Percentiles rank a stretch among this genome's conserved stretches.
Evolutionary conservation across 2,329 filamentous ascomycete genomes (phyloP).

Genomic region (Clonostachys rosea): DNA sequence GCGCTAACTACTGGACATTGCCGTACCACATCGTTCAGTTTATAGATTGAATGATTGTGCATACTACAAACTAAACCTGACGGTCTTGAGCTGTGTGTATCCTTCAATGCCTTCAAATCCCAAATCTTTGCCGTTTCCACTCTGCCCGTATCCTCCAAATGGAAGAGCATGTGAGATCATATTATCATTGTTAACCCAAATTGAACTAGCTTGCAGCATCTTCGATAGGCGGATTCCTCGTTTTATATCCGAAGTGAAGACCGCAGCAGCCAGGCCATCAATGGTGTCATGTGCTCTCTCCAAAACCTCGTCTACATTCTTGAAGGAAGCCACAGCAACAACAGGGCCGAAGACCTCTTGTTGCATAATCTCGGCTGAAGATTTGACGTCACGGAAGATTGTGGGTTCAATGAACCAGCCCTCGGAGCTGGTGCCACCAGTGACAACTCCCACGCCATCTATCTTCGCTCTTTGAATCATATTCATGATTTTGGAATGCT

Average conservation of each 20-base stretch:
- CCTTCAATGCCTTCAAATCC: constrained; percentile 18
- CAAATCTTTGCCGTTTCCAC: constrained; percentile 48
- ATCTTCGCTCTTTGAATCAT: constrained; percentile 20
- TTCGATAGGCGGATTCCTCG: constrained; percentile 24
- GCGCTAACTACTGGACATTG: too few species aligned
- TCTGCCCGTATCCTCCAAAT: constrained; percentile 49
- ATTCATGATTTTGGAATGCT: constrained; percentile 22
- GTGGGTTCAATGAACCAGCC: constrained; percentile 20
- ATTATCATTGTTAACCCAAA: constrained; percentile 2
- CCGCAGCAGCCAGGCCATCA: constrained; percentile 47
- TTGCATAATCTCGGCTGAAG: constrained; percentile 24
- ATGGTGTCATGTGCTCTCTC: constrained; percentile 35
- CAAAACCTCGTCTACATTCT: constrained; percentile 62
- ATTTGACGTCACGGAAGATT: constrained; percentile 15
- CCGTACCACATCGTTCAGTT: too few species aligned
- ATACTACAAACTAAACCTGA: neutral
- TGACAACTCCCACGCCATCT: constrained; percentile 55
- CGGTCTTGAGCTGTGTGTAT: neutral
- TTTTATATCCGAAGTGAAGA: constrained; percentile 58
- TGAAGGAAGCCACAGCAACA: constrained; percentile 39
- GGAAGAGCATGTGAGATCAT: constrained; percentile 1
- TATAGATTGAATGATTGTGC: too few species aligned
- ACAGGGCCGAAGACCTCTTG: constrained; percentile 50
- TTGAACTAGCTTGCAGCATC: neutral
- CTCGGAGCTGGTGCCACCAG: constrained; percentile 43